Conservation (phyloP, 2,329 filamentous ascomycete species). For the Zymoseptoria ardabiliae region DNA sequence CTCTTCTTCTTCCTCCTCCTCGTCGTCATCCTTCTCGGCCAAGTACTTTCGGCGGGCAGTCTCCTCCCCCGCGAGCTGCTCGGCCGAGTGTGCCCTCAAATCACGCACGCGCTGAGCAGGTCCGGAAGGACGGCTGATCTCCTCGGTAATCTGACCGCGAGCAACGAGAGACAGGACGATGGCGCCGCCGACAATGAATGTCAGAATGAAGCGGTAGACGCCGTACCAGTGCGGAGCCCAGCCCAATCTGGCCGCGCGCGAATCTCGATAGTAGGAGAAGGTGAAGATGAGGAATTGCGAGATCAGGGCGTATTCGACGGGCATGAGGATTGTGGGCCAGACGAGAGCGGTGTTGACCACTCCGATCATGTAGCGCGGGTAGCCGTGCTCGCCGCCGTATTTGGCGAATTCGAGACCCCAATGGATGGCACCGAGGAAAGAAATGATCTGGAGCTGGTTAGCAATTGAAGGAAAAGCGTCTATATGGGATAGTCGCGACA, state of each 20-base stretch:
- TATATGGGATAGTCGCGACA: constrained; percentile 28
- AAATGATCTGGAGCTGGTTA: constrained; percentile 59
- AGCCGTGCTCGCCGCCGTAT: constrained; percentile 60
- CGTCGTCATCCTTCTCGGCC: constrained; percentile 24
- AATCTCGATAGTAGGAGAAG: constrained; percentile 77
- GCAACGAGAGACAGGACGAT: constrained; percentile 77
- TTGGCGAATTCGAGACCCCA: constrained; percentile 84
- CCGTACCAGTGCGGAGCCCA: constrained; percentile 82
- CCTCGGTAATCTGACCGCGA: constrained; percentile 64
- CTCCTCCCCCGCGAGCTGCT: constrained; percentile 26
- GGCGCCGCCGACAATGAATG: constrained; percentile 75
- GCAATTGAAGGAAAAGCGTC: not conserved
- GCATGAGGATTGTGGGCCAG: constrained; percentile 83
- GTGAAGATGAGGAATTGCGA: constrained; percentile 80
- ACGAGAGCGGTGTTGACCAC: constrained; percentile 71
- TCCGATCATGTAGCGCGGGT: constrained; percentile 75
- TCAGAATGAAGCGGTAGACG: constrained; percentile 85
- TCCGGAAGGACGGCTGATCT: constrained; percentile 40
- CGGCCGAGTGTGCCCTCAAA: constrained; percentile 35
- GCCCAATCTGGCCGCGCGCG: constrained; percentile 62
- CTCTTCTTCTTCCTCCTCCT: constrained; percentile 22
- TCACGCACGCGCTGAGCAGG: constrained; percentile 44
- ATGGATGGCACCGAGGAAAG: constrained; percentile 87
- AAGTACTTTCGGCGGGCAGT: constrained; percentile 25
- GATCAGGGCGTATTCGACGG: constrained; percentile 76